Conservation (phyloP, 2,329 filamentous ascomycete species). For the Nakataea oryzae region DNA sequence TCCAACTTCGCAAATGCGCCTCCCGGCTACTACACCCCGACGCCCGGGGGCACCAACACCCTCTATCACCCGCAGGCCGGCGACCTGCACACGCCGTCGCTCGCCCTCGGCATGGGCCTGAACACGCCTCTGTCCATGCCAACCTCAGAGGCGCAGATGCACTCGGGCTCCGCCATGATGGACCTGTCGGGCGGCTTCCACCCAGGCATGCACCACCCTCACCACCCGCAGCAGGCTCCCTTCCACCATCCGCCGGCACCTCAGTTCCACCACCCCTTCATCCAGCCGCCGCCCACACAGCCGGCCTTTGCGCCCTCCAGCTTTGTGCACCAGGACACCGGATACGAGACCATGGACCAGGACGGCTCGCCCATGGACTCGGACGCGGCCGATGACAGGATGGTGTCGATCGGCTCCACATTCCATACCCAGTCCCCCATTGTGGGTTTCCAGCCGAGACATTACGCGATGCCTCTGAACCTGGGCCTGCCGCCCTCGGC, state of each 20-base stretch:
- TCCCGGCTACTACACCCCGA: conserved; percentile 80
- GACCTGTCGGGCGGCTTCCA: conserved; percentile 62
- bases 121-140: conserved; percentile 75
- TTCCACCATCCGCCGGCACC: conserved; percentile 35
- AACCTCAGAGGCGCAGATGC: conserved; percentile 53
- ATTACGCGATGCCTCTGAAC: conserved; percentile 30
- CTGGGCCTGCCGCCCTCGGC: conserved; percentile 39
- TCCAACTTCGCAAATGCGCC: conserved; percentile 68
- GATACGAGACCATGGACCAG: conserved; percentile 70
- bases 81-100: conserved; percentile 74
- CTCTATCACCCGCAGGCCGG: conserved; percentile 76
- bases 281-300: conserved; percentile 45
- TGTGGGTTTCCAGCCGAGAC: conserved; percentile 42
- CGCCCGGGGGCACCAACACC: conserved; percentile 68
- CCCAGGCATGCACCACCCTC: conserved; percentile 27
- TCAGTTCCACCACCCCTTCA: conserved; percentile 56
- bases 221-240: conserved; percentile 25
- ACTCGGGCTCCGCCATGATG: conserved; percentile 42
- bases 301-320: conserved; percentile 63
- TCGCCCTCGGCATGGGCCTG: conserved; percentile 65
- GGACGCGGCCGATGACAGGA: conserved; percentile 36
- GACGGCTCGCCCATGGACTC: conserved; percentile 59
- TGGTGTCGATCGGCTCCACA: conserved; percentile 46
- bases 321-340: conserved; percentile 71
- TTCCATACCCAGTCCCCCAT: conserved; percentile 53